Evolutionary conservation across 2,329 filamentous ascomycete genomes (phyloP).

Genomic region (Colletotrichum camelliae): DNA sequence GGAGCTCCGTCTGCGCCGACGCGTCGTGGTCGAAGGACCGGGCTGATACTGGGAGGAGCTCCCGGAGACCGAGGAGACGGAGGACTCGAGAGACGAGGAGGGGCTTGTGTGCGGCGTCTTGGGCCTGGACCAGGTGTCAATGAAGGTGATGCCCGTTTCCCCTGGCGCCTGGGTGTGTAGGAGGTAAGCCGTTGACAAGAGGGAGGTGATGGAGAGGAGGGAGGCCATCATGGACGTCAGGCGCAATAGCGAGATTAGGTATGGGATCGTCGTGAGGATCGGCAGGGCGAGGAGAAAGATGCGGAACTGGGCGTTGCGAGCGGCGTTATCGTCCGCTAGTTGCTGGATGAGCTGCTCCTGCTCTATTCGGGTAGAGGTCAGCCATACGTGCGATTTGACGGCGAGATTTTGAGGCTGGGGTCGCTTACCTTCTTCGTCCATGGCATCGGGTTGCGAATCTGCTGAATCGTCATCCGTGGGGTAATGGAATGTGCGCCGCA

Average conservation of each 20-base stretch:
- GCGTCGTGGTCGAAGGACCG: neutral
- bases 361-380: constrained; percentile 45
- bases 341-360: constrained; percentile 67
- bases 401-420: constrained; percentile 4
- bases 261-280: constrained; percentile 58
- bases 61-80: constrained; percentile 8
- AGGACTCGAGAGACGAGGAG: constrained; percentile 1
- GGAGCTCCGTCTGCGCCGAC: constrained; percentile 22
- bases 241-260: constrained; percentile 53
- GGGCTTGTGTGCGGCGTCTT: constrained; percentile 24
- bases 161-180: constrained; percentile 61
- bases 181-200: constrained; percentile 67
- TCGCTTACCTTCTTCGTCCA: constrained; percentile 75
- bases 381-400: neutral
- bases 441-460: constrained; percentile 59
- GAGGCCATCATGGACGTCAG: constrained; percentile 11
- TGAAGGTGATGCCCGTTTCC: constrained; percentile 53
- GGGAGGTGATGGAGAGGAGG: constrained; percentile 52
- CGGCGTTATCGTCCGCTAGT: constrained; percentile 60
- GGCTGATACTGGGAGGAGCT: neutral
- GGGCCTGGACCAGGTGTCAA: constrained; percentile 49
- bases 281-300: constrained; percentile 66
- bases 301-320: constrained; percentile 63
- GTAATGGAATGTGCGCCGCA: constrained; percentile 81
- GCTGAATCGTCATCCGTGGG: constrained; percentile 65